Conservation (phyloP, 805 yeast genomes). For the Saturnispora serradocipensis region DNA sequence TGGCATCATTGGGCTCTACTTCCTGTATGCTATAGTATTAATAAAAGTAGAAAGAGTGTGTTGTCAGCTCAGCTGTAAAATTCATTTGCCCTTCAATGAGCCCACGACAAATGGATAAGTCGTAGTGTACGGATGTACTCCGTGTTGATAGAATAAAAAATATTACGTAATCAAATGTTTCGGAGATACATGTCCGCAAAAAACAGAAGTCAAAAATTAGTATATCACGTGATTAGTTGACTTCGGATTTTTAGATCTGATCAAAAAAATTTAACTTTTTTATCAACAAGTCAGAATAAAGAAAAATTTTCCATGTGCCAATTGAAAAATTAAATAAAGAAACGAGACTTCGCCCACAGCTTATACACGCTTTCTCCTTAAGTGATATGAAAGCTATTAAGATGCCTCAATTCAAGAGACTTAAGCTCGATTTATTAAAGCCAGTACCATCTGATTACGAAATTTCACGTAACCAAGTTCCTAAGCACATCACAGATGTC, state of each 20-base stretch:
- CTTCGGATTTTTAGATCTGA: background rate
- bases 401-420: conserved; percentile 30
- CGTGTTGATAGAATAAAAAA: too few species aligned
- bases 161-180: background rate
- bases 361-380: background rate
- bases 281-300: conserved; percentile 1
- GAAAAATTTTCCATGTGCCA: background rate
- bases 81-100: too few species aligned
- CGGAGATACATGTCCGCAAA: background rate
- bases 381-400: conserved; percentile 6
- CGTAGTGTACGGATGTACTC: too few species aligned
- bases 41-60: too few species aligned
- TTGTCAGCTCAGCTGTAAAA: too few species aligned
- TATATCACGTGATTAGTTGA: background rate
- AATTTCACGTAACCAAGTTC: conserved; percentile 80
- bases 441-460: conserved; percentile 92
- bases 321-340: background rate
- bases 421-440: conserved; percentile 28
- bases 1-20: too few species aligned
- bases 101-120: too few species aligned
- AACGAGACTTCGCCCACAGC: background rate
- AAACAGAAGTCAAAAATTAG: background rate
- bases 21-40: too few species aligned
- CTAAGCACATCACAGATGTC: conserved; percentile 67
- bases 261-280: background rate